Conservation (phyloP, 768 basidiomycete genomes). For the Podaxis mareebaensis region DNA sequence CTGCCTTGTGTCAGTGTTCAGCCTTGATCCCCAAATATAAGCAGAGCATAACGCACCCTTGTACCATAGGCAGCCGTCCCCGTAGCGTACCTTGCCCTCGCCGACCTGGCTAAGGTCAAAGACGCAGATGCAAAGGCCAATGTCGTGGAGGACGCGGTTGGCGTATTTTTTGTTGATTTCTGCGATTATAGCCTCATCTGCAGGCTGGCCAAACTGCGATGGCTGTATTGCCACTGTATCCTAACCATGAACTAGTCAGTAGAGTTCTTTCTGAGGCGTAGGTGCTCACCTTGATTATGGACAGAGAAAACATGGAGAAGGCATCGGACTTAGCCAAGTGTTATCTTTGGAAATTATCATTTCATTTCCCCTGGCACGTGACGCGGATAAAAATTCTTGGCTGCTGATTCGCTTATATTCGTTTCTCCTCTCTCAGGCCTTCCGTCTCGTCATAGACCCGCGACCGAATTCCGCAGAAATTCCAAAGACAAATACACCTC, state of each 20-base stretch:
- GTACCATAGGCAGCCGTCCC: slow-evolving; percentile 95
- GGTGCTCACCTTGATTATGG: slow-evolving; percentile 14
- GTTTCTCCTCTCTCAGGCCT: not conserved
- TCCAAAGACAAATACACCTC: not conserved
- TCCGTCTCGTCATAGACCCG: not conserved
- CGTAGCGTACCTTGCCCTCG: slow-evolving; percentile 92
- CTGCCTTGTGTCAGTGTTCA: slow-evolving; percentile 39
- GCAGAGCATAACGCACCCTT: slow-evolving; percentile 57
- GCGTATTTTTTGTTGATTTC: slow-evolving; percentile 96
- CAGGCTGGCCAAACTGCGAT: slow-evolving; percentile 76
- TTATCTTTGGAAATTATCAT: slow-evolving; percentile 6
- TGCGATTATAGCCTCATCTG: slow-evolving; percentile 76
- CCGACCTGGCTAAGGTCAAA: slow-evolving; percentile 86
- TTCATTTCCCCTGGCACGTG: slow-evolving; percentile 10
- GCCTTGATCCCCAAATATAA: not conserved
- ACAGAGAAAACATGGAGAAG: slow-evolving; percentile 9
- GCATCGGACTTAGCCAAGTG: not conserved
- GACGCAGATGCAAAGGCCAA: slow-evolving; percentile 88
- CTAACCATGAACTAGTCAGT: slow-evolving; percentile 38
- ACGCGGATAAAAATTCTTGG: not conserved
- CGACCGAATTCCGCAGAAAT: not conserved
- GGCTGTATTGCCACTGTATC: slow-evolving; percentile 92
- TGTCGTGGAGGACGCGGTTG: slow-evolving; percentile 85
- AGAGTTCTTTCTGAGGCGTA: not conserved
- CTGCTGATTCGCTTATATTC: not conserved